Conservation (phyloP, 352 stramenopile genomes). For the Elongisporangium senticosum region DNA sequence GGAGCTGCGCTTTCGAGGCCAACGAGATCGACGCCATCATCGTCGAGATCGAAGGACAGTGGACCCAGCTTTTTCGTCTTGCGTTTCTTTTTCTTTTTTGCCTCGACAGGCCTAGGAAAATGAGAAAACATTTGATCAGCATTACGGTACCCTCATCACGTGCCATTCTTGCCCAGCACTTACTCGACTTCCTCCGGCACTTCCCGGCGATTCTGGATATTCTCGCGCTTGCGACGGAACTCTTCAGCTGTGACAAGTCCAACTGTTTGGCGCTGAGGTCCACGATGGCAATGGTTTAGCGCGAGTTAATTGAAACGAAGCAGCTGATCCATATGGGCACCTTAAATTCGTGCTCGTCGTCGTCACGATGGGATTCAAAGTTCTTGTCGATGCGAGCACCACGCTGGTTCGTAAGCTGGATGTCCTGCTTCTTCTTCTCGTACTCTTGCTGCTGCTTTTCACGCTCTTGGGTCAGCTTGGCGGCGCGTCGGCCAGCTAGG, state of each 20-base stretch:
- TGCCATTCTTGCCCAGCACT: neutral
- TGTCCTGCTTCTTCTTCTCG: constrained; percentile 89
- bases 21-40: constrained; percentile 23
- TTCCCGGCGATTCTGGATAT: constrained; percentile 50
- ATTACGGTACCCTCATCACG: neutral
- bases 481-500: constrained; percentile 88
- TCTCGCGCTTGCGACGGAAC: constrained; percentile 87
- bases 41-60: constrained; percentile 79
- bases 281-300: neutral
- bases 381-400: constrained; percentile 88
- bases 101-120: neutral
- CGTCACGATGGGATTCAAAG: constrained; percentile 82
- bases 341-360: constrained; percentile 86
- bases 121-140: too few species aligned
- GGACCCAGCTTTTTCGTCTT: constrained; percentile 78
- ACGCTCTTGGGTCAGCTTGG: constrained; percentile 88
- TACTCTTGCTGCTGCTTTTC: constrained; percentile 93
- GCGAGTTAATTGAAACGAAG: neutral
- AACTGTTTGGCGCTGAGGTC: constrained; percentile 66
- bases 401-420: constrained; percentile 74
- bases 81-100: constrained; percentile 67
- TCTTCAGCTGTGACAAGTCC: constrained; percentile 94
- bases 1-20: constrained; percentile 17
- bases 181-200: constrained; percentile 20
- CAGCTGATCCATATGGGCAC: constrained; percentile 13